Base-by-base conservation (phyloP, 75 land plant genomes). In the Ceratopteris richardii region DNA sequence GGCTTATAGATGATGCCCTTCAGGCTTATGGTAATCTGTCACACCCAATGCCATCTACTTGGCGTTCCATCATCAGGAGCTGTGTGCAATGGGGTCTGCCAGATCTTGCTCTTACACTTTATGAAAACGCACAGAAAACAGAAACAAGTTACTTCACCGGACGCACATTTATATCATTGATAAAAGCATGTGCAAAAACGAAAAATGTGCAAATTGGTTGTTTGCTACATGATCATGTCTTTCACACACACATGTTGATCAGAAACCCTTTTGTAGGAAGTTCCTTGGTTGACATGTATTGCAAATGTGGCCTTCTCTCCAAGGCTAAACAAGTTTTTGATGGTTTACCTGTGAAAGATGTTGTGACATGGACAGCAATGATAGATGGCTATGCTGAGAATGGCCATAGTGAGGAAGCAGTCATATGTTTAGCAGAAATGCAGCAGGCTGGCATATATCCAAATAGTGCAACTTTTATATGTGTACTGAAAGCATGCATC, bases 331-430 rank as follows among this genome's bases (percentile, higher is more conserved):
- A 44, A 31, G 64, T 66, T 30, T 61, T 62, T 61, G 64, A 36
- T 16, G 40, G 27, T 28, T 37, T 66, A 43, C 33, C 37, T 14
- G 31, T 24, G 19, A 31, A 20, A 29, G 66, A 66, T 44, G 51
- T 66, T 3, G 66, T 60, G 22, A 6, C 68, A 18, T 66, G 68
- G 68, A 66, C 44, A 31, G 48, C 74, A 28, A 50, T 73, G 46
- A 72, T 72, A 26, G 25, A 56, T 26, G 73, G 73, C 12, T 72
- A 70, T 43, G 57, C 37, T 19, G 29, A 52, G 19, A 58, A 72
- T 31, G 53, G 63, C 41, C 22, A 29, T 17, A 61, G 56, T 18
- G 36, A 16, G 4, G 36, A 72, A 25, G 72, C 74, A 7, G 48
- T 68, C 20, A 28, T 29, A 1, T 29, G 71, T 19, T 68, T 72